Conservation (phyloP, 331 rosid species). For the Acacia pycnantha region DNA sequence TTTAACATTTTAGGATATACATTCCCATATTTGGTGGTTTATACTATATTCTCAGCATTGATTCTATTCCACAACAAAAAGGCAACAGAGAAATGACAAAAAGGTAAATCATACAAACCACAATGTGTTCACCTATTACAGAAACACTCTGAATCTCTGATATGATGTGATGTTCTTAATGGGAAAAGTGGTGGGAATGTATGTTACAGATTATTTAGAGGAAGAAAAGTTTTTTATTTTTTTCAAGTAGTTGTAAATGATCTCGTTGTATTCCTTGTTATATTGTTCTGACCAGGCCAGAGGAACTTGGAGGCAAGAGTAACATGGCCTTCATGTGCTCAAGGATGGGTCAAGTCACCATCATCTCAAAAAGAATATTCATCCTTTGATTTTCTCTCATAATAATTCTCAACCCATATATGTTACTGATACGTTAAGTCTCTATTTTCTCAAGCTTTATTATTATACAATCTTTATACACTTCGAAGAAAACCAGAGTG, state of each 20-base stretch:
- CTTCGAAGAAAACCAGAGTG: neutral
- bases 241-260: constrained; percentile 39
- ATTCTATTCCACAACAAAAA: neutral
- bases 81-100: neutral
- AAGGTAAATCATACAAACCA: neutral
- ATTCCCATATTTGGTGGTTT: neutral
- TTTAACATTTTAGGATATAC: neutral
- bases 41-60: neutral
- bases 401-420: neutral
- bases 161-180: constrained; percentile 9
- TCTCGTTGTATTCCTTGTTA: constrained; percentile 26
- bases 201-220: neutral
- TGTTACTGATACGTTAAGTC: neutral
- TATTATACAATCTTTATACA: neutral
- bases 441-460: neutral
- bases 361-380: constrained; percentile 40
- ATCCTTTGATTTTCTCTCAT: constrained; percentile 30
- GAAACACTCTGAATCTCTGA: neutral
- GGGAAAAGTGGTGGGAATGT: neutral
- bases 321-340: constrained; percentile 84
- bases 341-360: constrained; percentile 49
- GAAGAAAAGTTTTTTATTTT: neutral
- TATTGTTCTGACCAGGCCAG: constrained; percentile 25
- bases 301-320: constrained; percentile 52
- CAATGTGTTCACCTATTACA: neutral